A percentile compares a stretch with the other conserved stretches of the same genome.
phyloP scores from a whole-genome alignment of 805 yeast species.

The Brettanomyces anomalus region DNA sequence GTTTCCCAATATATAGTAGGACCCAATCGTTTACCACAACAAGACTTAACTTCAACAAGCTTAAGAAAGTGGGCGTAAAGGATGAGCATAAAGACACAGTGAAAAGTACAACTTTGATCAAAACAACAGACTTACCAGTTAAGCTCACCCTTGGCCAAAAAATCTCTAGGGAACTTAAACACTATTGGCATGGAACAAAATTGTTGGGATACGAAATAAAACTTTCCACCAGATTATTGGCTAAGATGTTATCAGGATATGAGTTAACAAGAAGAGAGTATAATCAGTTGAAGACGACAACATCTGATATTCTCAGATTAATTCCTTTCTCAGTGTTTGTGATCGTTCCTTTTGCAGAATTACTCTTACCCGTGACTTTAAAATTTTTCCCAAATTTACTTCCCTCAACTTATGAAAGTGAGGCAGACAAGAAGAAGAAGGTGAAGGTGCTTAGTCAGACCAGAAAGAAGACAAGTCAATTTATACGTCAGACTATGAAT shows the following conservation, averaged over 20 bases:
- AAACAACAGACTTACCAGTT: conserved; percentile 2
- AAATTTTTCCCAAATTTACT: conserved; percentile 84
- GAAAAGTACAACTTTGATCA: neutral
- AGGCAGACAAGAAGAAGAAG: conserved; percentile 50
- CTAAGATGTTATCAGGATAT: conserved; percentile 81
- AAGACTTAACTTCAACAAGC: neutral
- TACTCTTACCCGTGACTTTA: conserved; percentile 78
- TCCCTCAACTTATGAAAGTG: conserved; percentile 84
- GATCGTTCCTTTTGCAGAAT: conserved; percentile 90
- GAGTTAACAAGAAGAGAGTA: conserved; percentile 86
- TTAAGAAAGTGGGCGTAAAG: neutral
- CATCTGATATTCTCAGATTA: conserved; percentile 72
- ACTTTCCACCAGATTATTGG: conserved; percentile 70
- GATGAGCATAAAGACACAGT: neutral
- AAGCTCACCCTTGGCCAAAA: conserved; percentile 70
- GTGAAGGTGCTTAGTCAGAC: conserved; percentile 44
- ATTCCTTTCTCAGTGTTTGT: conserved; percentile 90
- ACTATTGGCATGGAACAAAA: conserved; percentile 93
- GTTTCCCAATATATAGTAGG: too few species aligned
- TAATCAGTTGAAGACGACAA: conserved; percentile 81
- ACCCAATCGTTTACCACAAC: too few species aligned
- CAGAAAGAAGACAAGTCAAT: conserved; percentile 50
- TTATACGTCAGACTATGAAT: conserved; percentile 60
- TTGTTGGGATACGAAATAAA: conserved; percentile 81
- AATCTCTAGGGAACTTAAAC: conserved; percentile 81